phyloP scores from a whole-genome alignment of 2,329 filamentous ascomycete genomes.

The Aspergillus fumigatus region DNA sequence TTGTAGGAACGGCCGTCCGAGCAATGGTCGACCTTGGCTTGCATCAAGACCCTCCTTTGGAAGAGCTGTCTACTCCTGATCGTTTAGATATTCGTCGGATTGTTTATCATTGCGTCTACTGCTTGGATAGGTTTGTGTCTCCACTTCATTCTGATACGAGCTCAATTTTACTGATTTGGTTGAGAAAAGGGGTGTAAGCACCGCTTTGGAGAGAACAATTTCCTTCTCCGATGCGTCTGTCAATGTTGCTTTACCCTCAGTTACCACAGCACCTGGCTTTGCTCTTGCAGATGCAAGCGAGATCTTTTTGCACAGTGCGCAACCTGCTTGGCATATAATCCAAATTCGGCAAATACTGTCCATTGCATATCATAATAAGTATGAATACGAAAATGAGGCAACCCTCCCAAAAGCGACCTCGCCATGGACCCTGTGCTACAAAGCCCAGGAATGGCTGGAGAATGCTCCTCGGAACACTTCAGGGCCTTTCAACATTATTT shows the following conservation, averaged over 20 bases:
- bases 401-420: constrained; percentile 58
- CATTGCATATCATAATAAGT: constrained; percentile 81
- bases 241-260: constrained; percentile 68
- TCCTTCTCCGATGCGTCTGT: constrained; percentile 89
- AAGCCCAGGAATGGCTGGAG: constrained; percentile 75
- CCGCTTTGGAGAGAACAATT: constrained; percentile 81
- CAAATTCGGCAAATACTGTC: constrained; percentile 82
- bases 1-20: constrained; percentile 84
- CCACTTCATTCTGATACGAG: neutral
- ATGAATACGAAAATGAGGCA: constrained; percentile 69
- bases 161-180: neutral
- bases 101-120: constrained; percentile 87
- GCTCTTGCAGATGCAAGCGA: constrained; percentile 37
- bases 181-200: constrained; percentile 67
- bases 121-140: constrained; percentile 68
- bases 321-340: constrained; percentile 73
- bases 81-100: constrained; percentile 73
- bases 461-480: constrained; percentile 65
- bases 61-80: constrained; percentile 62
- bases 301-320: constrained; percentile 55
- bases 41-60: constrained; percentile 81
- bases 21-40: constrained; percentile 85
- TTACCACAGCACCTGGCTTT: constrained; percentile 44
- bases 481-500: constrained; percentile 65
- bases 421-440: constrained; percentile 37